These are phyloP conservation scores for Metarhizium sp. DNA, from an alignment of 2,329 filamentous ascomycete species.

Conservation along the genomic window DNA sequence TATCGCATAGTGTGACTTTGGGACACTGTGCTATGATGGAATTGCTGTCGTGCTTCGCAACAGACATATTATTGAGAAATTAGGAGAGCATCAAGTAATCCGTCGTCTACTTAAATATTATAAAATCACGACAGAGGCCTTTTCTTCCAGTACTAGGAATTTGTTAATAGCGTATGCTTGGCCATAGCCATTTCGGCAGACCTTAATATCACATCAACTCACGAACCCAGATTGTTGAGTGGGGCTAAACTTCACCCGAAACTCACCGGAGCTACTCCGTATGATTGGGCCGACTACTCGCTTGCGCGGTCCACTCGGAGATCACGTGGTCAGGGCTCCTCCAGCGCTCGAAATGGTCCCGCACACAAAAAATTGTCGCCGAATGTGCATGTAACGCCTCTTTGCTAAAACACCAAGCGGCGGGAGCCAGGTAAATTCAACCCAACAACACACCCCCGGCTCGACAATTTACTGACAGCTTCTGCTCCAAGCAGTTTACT, in stretches of 20 bases:
- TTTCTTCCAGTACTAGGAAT: too few species aligned
- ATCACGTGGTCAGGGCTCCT: constrained; percentile 30
- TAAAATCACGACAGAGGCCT: too few species aligned
- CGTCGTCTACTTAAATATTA: too few species aligned
- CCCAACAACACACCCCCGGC: constrained; percentile 13
- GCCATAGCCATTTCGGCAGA: too few species aligned
- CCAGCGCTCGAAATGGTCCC: constrained; percentile 13
- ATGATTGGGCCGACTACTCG: constrained; percentile 4
- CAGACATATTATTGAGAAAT: too few species aligned
- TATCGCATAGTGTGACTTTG: neutral
- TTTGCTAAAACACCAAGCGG: constrained; percentile 31
- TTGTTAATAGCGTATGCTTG: too few species aligned
- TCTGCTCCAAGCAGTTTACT: constrained; percentile 16
- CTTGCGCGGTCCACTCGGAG: neutral
- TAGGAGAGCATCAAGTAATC: too few species aligned
- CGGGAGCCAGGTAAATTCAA: constrained; percentile 27
- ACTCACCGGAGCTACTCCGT: neutral
- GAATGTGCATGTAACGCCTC: constrained; percentile 16
- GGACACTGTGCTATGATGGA: neutral
- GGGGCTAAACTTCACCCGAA: too few species aligned
- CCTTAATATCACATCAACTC: too few species aligned
- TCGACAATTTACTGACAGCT: constrained; percentile 7
- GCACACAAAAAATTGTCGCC: constrained; percentile 30
- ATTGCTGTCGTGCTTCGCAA: too few species aligned
- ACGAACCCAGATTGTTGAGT: too few species aligned